Base-by-base conservation (phyloP, 2,329 filamentous ascomycete genomes). In the Amylocarpus encephaloides region DNA sequence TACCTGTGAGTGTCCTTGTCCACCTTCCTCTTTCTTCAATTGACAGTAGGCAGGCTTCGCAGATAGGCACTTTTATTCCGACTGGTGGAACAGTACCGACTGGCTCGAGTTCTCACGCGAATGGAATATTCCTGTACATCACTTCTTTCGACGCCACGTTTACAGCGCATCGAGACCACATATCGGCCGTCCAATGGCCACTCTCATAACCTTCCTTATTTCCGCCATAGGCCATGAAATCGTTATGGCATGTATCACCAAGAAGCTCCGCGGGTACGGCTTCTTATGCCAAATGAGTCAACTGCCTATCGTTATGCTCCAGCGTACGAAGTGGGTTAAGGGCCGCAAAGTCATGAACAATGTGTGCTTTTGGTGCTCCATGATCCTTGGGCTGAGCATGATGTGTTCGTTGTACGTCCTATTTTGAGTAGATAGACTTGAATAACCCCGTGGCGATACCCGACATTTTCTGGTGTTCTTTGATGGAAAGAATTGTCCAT, bases 81-180 rank as follows among this genome's bases (percentile, higher is more conserved):
- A 85, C 71, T 84, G 81, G 80, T 84, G 82, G 82, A 86, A 86
- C 70, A 82, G 78, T 60, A 87, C 84, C 59, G 87, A 92, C 74
- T 93, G 89, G 90, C 85, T 97, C 66, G 91, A 96, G 70, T 98
- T 97, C 70, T 91, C 85, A 10, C 82, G 90, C 58, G 88, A 96
- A 72, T 97, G 93, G 92, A 97, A 97, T 67, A 82, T 95, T n/a
- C 92, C 92, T 40, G 92, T 96, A 6, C 93, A 97, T 71, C 86
- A 91, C 65, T 98, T 96, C 72, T 85, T 97, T 62, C 84, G 91
- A 6, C 80, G 93, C 19, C 93, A 98, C 69, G 92, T 98, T 57
- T 98, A 97, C 70, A 85, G 82, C 50, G 90, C 90, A 1, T 86
- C 85, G 11, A 77, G 87, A 9, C 81, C 83, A 11, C 82, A 85